Evolutionary conservation across 2,329 filamentous ascomycete genomes (phyloP).

Genomic region (Escovopsis sp.): DNA sequence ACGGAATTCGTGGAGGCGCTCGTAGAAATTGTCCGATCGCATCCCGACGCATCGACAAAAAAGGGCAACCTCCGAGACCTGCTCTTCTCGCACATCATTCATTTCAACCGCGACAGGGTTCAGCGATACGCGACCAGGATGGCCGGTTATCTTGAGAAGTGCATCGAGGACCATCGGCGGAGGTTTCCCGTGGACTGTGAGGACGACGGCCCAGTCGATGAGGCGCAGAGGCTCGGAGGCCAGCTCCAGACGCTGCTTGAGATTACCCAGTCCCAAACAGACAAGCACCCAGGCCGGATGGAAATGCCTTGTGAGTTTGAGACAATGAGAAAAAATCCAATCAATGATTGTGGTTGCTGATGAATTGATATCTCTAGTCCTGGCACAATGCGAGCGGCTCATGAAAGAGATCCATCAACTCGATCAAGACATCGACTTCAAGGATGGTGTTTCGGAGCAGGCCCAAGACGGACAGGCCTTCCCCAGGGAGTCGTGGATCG

Average conservation of each 20-base stretch:
- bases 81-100: constrained; percentile 7
- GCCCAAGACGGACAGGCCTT: constrained; percentile 1
- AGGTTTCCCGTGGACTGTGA: neutral
- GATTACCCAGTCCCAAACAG: neutral
- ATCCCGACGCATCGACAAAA: neutral
- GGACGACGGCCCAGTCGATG: neutral
- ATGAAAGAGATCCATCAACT: neutral
- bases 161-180: constrained; percentile 5
- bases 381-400: constrained; percentile 1
- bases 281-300: neutral
- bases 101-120: constrained; percentile 8
- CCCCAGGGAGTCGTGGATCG: constrained; percentile 8
- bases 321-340: neutral
- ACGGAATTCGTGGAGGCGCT: constrained; percentile 6
- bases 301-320: too few relatives aligned
- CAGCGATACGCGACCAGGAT: constrained; percentile 8
- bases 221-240: neutral
- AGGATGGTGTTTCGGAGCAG: constrained; percentile 1
- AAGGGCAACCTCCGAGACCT: neutral
- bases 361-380: neutral
- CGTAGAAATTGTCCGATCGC: constrained; percentile 4
- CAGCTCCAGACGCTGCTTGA: neutral
- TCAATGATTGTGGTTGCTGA: neutral
- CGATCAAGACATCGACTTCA: neutral
- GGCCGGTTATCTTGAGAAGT: constrained; percentile 1